A percentile compares a stretch with the other conserved stretches of the same genome.
Conservation (phyloP, 2,329 filamentous ascomycete genomes). For the Trichoderma polysporum region DNA sequence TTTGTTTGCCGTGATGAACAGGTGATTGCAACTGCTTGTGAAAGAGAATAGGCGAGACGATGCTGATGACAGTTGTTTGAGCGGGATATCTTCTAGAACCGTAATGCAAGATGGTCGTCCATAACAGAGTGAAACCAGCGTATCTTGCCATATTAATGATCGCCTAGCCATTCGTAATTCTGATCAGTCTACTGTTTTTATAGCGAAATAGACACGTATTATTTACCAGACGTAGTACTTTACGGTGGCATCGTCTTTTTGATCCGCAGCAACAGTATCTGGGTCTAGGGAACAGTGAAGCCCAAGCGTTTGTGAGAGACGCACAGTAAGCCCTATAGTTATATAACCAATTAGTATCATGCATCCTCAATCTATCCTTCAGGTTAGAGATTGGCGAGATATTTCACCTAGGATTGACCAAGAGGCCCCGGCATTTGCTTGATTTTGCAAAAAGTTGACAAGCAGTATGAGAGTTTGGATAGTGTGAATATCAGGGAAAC, state of each 20-base stretch:
- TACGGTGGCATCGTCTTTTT: not conserved
- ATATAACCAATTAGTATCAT: not conserved
- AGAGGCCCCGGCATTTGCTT: not conserved
- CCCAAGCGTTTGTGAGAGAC: not conserved
- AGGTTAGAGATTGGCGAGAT: no score
- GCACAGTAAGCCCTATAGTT: not conserved
- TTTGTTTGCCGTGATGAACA: not conserved
- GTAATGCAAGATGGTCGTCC: not conserved
- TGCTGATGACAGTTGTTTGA: not conserved
- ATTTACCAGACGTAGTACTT: conserved; percentile 9
- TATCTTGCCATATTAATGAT: conserved; percentile 12
- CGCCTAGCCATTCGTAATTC: not conserved
- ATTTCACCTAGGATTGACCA: conserved; percentile 6
- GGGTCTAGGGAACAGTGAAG: not conserved
- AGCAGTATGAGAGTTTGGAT: conserved; percentile 7
- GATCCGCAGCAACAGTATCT: not conserved
- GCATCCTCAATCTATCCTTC: not conserved
- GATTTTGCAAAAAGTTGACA: not conserved
- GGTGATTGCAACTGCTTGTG: not conserved
- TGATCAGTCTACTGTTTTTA: not conserved
- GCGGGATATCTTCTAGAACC: not conserved
- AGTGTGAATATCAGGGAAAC: not conserved
- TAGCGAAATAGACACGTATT: not conserved
- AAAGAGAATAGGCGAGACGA: not conserved
- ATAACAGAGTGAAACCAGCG: not conserved